Evolutionary conservation across 2,329 filamentous ascomycete genomes (phyloP).

Genomic region (Ampelomyces quisqualis): DNA sequence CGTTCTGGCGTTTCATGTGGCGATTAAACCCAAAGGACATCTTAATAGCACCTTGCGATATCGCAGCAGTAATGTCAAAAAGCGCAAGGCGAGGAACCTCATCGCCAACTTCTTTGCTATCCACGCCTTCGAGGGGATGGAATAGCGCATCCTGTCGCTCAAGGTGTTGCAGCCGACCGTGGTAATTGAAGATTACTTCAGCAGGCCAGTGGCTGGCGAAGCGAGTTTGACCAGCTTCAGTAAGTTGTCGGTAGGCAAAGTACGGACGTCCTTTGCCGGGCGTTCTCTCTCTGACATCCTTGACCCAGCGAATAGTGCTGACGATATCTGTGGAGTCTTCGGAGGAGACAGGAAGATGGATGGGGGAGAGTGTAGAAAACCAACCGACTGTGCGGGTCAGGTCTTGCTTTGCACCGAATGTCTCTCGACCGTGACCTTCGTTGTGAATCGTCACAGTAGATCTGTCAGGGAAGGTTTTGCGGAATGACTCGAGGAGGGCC

Average conservation of each 20-base stretch:
- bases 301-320: conserved; percentile 38
- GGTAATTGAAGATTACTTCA: conserved; percentile 39
- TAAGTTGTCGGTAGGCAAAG: conserved; percentile 32
- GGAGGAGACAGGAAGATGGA: conserved; percentile 25
- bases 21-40: conserved; percentile 37
- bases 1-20: conserved; percentile 31
- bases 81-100: conserved; percentile 33
- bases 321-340: conserved; percentile 33
- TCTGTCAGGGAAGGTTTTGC: conserved; percentile 46
- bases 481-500: conserved; percentile 47
- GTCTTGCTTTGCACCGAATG: conserved; percentile 50
- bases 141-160: conserved; percentile 34
- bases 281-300: conserved; percentile 32
- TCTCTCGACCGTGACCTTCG: conserved; percentile 53
- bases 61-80: conserved; percentile 35
- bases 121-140: conserved; percentile 21
- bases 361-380: conserved; percentile 49
- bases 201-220: conserved; percentile 38
- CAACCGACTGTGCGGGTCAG: conserved; percentile 54
- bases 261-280: conserved; percentile 38
- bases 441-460: conserved; percentile 48
- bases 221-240: conserved; percentile 25
- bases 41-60: conserved; percentile 33
- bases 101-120: conserved; percentile 27
- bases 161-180: conserved; percentile 34